Base-by-base conservation (phyloP, 176 grass and related monocot genomes). In the Oryza nivara region DNA sequence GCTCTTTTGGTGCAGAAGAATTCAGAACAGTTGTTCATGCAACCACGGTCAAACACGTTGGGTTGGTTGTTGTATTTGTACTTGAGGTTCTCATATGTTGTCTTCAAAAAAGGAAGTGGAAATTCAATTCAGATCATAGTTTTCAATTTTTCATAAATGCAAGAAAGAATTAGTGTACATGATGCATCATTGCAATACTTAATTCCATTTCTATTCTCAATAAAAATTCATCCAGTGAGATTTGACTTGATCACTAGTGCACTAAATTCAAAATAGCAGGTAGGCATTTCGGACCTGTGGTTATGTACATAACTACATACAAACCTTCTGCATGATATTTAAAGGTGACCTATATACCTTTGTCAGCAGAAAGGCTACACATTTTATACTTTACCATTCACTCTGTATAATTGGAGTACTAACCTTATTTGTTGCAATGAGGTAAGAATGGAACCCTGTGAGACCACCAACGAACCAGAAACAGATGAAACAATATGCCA, bases 401-500 rank as follows among this genome's bases (percentile, higher is more conserved):
- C 58, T 66, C 23, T 13, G 34, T 74, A 36, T 19, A 58, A 44
- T 71, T 65, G 4, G n/a, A 60, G 63, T 15, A 65, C 79, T 86
- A 36, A 95, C 93, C 90, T 95, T 89, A 64, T 92, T 92, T 48
- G 88, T 88, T 16, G 74, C 79, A 60, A 95, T 90, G 61, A 95
- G 93, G 56, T 95, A 95, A 23, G 89, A 88, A 85, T 95, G 90
- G 46, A 90, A 95, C 49, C 90, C 90, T 60, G 93, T 95, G 75
- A 92, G 93, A 88, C 83, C 90, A 75, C 93, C 93, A 11, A 95
- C 93, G 30, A 95, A 90, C 85, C 90, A 95, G 67, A 92, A 89
- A 69, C 75, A 92, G 81, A 95, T 26, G 73, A 95, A 95, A 88
- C 90, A 95, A 60, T 95, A 95, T 88, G 81, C 88, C 93, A 95